A percentile compares a stretch with the other conserved stretches of the same genome.
These are phyloP conservation scores for Tetracladium setigerum DNA, from an alignment of 495 filamentous ascomycete genomes.

Conservation along the genomic window DNA sequence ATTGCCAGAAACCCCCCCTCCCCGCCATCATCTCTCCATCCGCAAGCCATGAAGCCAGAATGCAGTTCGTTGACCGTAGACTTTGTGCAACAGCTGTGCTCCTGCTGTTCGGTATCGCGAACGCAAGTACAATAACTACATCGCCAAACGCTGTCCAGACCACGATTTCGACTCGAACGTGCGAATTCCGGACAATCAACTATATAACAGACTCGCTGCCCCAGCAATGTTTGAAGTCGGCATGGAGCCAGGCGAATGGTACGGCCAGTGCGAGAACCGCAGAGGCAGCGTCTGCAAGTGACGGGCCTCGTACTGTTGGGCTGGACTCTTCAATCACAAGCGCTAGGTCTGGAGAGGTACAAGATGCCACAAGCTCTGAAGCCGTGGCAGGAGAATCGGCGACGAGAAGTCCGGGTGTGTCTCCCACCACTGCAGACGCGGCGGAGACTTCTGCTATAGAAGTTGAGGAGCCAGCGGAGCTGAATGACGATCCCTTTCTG, in stretches of 20 bases:
- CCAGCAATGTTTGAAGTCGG: constrained; percentile 53
- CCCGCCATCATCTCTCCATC: too few relatives aligned
- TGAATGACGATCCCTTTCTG: constrained; percentile 81
- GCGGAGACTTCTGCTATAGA: constrained; percentile 5
- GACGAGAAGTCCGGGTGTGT: background rate
- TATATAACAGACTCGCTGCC: constrained; percentile 74
- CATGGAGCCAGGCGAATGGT: constrained; percentile 12
- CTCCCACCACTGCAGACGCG: background rate
- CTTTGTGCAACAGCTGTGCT: constrained; percentile 13
- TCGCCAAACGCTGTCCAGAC: constrained; percentile 4
- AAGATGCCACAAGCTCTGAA: constrained; percentile 20
- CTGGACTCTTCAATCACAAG: background rate
- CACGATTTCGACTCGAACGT: constrained; percentile 30
- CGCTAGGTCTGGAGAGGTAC: constrained; percentile 4
- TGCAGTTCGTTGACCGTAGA: constrained; percentile 18
- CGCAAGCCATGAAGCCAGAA: constrained; percentile 13
- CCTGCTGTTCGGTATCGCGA: constrained; percentile 16
- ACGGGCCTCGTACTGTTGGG: constrained; percentile 7
- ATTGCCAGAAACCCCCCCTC: too few relatives aligned
- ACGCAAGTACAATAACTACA: constrained; percentile 13
- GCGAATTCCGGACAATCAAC: constrained; percentile 63
- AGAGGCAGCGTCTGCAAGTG: background rate
- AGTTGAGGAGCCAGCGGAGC: constrained; percentile 47
- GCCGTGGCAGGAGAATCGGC: background rate
- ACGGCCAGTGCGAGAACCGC: background rate